Conservation (phyloP, 2,329 filamentous ascomycete species). For the Curvularia lunata region DNA sequence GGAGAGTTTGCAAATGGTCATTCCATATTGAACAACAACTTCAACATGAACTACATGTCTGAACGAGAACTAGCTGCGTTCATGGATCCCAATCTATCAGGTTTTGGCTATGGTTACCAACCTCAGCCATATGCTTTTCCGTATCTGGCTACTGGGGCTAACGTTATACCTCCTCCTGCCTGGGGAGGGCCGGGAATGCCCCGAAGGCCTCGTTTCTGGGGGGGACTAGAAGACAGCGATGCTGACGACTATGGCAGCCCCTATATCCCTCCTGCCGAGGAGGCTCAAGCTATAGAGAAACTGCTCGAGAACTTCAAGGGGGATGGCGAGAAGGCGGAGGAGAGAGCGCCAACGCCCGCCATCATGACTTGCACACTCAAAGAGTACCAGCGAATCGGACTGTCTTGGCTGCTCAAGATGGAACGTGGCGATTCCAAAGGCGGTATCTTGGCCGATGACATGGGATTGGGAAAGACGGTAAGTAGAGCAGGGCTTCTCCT, state of each 20-base stretch:
- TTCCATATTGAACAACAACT: conserved; percentile 22
- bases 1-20: conserved; percentile 5
- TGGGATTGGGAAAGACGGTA: conserved; percentile 86
- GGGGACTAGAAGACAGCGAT: conserved; percentile 16
- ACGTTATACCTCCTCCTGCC: background rate
- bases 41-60: conserved; percentile 36
- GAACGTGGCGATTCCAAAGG: conserved; percentile 75
- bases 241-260: conserved; percentile 25
- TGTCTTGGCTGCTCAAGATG: conserved; percentile 78
- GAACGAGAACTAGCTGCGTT: conserved; percentile 39
- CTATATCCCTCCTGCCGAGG: conserved; percentile 18
- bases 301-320: conserved; percentile 43
- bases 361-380: conserved; percentile 74
- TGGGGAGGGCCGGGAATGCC: background rate
- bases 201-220: background rate
- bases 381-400: conserved; percentile 79
- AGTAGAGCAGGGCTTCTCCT: background rate
- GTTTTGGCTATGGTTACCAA: conserved; percentile 24
- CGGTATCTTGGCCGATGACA: conserved; percentile 68
- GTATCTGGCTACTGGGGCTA: background rate
- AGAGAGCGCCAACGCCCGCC: conserved; percentile 71
- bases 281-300: conserved; percentile 36
- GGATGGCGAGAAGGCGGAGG: conserved; percentile 53
- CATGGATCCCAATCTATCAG: conserved; percentile 26
- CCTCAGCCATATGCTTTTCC: conserved; percentile 2